phyloP scores from a whole-genome alignment of 2,329 filamentous ascomycete species.

The Orbilia oligospora region DNA sequence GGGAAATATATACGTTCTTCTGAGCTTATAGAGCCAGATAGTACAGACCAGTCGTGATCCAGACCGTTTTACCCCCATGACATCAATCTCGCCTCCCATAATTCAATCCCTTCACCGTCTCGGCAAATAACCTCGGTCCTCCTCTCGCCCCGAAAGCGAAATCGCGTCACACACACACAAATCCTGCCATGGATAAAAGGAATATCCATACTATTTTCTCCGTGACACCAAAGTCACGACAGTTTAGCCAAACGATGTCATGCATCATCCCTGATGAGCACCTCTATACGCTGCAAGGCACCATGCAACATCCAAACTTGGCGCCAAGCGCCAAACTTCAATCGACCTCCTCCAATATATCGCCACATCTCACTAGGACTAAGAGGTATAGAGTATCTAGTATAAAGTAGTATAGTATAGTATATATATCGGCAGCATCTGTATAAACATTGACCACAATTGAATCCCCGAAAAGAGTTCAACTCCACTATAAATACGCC shows the following conservation, averaged over 20 bases:
- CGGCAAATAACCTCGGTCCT: conserved; percentile 49
- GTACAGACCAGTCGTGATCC: no score
- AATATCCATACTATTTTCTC: conserved; percentile 16
- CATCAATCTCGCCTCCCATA: conserved; percentile 18
- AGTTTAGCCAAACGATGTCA: conserved; percentile 21
- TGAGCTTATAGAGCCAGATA: no score
- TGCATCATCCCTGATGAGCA: conserved; percentile 24
- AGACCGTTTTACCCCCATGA: not conserved
- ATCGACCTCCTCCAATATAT: not conserved
- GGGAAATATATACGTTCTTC: no score
- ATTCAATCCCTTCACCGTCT: conserved; percentile 2
- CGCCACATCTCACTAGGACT: not conserved
- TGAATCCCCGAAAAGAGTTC: conserved; percentile 27
- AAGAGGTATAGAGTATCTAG: not conserved
- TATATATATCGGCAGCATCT: conserved; percentile 36
- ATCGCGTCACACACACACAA: conserved; percentile 16
- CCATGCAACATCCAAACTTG: conserved; percentile 37
- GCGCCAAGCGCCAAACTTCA: conserved; percentile 44
- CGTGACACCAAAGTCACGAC: conserved; percentile 9
- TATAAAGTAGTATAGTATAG: conserved; percentile 12
- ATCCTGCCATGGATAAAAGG: conserved; percentile 34
- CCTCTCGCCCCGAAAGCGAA: conserved; percentile 1
- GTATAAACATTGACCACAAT: conserved; percentile 42
- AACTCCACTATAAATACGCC: conserved; percentile 56
- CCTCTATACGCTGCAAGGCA: conserved; percentile 41